A percentile compares a stretch with the other conserved stretches of the same genome.
Conservation (phyloP, 2,329 filamentous ascomycete genomes). For the Penicillium occitanis region DNA sequence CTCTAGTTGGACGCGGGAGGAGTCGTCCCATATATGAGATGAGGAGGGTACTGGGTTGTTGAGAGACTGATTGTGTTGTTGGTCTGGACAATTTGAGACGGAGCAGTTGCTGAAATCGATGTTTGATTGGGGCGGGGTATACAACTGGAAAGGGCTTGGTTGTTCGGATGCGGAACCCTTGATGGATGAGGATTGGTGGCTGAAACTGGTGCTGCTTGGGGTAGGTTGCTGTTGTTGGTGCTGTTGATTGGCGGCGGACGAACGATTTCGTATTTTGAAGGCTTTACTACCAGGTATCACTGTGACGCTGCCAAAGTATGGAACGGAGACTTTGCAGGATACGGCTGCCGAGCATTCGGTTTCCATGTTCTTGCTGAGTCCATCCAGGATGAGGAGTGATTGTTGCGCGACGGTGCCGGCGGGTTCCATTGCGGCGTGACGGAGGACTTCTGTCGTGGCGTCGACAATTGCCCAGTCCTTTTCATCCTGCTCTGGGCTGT, state of each 20-base stretch:
- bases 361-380: conserved; percentile 30
- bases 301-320: conserved; percentile 49
- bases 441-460: conserved; percentile 34
- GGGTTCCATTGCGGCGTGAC: conserved; percentile 33
- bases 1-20: conserved; percentile 25
- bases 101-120: conserved; percentile 10
- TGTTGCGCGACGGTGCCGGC: conserved; percentile 48
- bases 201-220: conserved; percentile 13
- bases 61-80: not conserved
- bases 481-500: conserved; percentile 34
- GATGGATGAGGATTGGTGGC: conserved; percentile 4
- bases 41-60: not conserved
- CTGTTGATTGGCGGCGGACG: not conserved
- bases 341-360: not conserved
- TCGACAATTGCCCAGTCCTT: conserved; percentile 41
- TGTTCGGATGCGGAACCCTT: conserved; percentile 20
- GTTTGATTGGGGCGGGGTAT: conserved; percentile 31
- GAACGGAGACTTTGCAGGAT: conserved; percentile 45
- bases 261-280: not conserved
- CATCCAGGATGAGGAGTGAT: conserved; percentile 43
- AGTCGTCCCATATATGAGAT: conserved; percentile 23
- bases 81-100: conserved; percentile 13
- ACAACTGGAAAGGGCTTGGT: conserved; percentile 24
- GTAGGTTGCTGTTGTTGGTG: conserved; percentile 1
- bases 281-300: conserved; percentile 36